These are phyloP conservation scores for Ustilago cynodontis DNA, from an alignment of 1,284 basidiomycete genomes.

Conservation along the genomic window DNA sequence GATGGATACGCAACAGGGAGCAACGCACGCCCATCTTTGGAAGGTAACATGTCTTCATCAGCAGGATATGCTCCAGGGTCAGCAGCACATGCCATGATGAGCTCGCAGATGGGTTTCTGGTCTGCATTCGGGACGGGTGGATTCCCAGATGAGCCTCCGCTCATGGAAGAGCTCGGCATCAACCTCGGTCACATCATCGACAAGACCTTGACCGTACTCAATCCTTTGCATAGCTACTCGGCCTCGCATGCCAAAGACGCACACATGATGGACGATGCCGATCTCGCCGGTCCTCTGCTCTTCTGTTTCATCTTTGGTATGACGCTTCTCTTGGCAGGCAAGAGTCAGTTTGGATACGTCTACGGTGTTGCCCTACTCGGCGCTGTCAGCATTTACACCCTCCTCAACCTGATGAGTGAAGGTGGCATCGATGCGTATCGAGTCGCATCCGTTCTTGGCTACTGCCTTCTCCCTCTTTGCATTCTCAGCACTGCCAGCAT, in stretches of 20 bases:
- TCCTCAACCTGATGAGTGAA: slow-evolving; percentile 97
- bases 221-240: slow-evolving; percentile 82
- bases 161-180: slow-evolving; percentile 85
- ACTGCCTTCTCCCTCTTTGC: slow-evolving; percentile 96
- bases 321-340: slow-evolving; percentile 81
- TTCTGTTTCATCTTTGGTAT: slow-evolving; percentile 83
- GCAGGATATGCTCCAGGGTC: slow-evolving; percentile 42
- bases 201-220: slow-evolving; percentile 94
- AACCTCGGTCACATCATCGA: slow-evolving; percentile 95
- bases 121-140: slow-evolving; percentile 68
- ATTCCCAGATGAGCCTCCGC: slow-evolving; percentile 66
- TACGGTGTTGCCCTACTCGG: slow-evolving; percentile 97
- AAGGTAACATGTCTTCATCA: slow-evolving; percentile 62
- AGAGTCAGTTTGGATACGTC: slow-evolving; percentile 98
- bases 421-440: slow-evolving; percentile 95
- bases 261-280: slow-evolving; percentile 99
- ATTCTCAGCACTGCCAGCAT: slow-evolving; percentile 92
- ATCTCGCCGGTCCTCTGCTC: slow-evolving; percentile 93
- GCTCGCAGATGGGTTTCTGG: slow-evolving; percentile 63
- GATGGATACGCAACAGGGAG: slow-evolving; percentile 47
- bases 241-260: slow-evolving; percentile 75
- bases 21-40: slow-evolving; percentile 52
- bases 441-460: slow-evolving; percentile 94
- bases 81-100: slow-evolving; percentile 58
- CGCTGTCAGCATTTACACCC: slow-evolving; percentile 90